Evolutionary conservation across 495 filamentous ascomycete species (phyloP).

Genomic region (Neurospora sp.): DNA sequence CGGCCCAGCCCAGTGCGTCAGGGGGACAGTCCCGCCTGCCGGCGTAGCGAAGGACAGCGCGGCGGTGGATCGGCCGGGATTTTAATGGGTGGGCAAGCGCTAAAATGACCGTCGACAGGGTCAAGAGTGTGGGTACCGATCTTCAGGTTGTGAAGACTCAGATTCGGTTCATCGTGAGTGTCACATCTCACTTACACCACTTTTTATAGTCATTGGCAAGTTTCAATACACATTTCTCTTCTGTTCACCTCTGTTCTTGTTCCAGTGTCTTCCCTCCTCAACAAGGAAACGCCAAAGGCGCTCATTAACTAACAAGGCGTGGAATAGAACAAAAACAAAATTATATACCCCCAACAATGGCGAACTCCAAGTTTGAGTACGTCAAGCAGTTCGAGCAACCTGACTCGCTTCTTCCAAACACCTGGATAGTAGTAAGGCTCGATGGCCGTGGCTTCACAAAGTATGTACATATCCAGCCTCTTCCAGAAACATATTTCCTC

Average conservation of each 20-base stretch:
- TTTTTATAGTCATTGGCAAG: neutral
- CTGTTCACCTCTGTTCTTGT: neutral
- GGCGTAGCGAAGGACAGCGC: neutral
- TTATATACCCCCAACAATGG: conserved; percentile 21
- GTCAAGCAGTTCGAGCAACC: conserved; percentile 80
- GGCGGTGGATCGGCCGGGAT: neutral
- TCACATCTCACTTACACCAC: neutral
- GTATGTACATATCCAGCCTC: conserved; percentile 31
- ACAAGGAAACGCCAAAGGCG: neutral
- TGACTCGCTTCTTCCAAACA: conserved; percentile 72
- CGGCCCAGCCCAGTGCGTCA: neutral
- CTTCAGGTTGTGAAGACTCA: neutral
- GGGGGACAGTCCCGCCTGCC: neutral
- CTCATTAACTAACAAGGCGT: neutral
- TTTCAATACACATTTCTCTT: neutral
- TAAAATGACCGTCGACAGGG: neutral
- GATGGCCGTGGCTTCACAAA: conserved; percentile 91
- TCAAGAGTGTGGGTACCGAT: neutral
- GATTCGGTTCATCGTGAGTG: neutral
- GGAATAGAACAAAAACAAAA: neutral
- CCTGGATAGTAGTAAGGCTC: conserved; percentile 87
- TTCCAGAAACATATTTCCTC: neutral
- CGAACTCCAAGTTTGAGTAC: conserved; percentile 69
- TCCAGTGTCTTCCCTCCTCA: neutral
- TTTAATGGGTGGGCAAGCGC: neutral